These are phyloP conservation scores for Lentinula lateritia DNA, from an alignment of 768 basidiomycete genomes.

Conservation along the genomic window DNA sequence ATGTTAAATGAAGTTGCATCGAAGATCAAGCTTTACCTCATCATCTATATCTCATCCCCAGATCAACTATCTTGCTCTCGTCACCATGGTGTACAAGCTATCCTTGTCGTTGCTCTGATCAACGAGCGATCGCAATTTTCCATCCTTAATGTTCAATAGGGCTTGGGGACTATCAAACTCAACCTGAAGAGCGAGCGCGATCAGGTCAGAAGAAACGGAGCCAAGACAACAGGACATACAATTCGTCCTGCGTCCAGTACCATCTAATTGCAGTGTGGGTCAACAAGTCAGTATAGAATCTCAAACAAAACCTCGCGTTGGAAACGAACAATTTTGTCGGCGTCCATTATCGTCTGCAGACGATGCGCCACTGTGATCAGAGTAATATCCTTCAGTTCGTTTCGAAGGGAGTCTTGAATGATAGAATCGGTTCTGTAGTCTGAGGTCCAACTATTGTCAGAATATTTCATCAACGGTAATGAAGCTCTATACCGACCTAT, in stretches of 20 bases:
- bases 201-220: not conserved
- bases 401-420: constrained; percentile 65
- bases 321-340: constrained; percentile 44
- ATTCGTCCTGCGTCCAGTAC: constrained; percentile 52
- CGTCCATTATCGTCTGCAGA: constrained; percentile 64
- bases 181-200: not conserved
- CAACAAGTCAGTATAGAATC: constrained; percentile 10
- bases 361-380: constrained; percentile 68
- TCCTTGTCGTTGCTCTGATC: constrained; percentile 38
- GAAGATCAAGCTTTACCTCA: no score
- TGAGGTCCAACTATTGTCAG: constrained; percentile 7
- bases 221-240: constrained; percentile 25
- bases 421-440: constrained; percentile 63
- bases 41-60: no score
- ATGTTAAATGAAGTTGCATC: not conserved
- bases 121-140: constrained; percentile 34
- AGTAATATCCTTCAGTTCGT: constrained; percentile 56
- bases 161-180: constrained; percentile 37
- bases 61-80: not conserved
- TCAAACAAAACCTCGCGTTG: constrained; percentile 7
- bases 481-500: constrained; percentile 30
- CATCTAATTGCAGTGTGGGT: constrained; percentile 26
- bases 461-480: not conserved
- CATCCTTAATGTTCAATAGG: constrained; percentile 36
- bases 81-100: constrained; percentile 25